These are phyloP conservation scores for Cucurbita argyrosperma DNA, from an alignment of 306 rosid species.

Conservation along the genomic window DNA sequence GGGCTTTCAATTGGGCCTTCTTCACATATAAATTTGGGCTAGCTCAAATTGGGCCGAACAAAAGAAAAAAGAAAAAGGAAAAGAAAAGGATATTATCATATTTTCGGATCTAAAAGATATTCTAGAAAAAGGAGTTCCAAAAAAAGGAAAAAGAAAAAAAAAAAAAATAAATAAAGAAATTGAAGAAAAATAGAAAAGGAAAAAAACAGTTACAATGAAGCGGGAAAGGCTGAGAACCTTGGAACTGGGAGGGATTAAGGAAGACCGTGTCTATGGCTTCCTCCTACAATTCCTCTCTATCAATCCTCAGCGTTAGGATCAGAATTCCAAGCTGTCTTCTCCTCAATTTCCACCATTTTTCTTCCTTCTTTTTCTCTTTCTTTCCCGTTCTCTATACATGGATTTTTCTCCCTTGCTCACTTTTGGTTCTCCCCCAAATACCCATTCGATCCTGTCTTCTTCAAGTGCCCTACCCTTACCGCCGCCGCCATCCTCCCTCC, in stretches of 20 bases:
- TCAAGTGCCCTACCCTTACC: slow-evolving; percentile 5
- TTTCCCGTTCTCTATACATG: slow-evolving; percentile 12
- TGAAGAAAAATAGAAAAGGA: too few relatives aligned
- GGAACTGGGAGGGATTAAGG: not conserved
- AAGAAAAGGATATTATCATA: too few relatives aligned
- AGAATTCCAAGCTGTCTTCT: slow-evolving; percentile 34
- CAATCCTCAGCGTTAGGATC: slow-evolving; percentile 26
- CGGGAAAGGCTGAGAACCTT: not conserved
- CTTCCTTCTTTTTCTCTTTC: not conserved
- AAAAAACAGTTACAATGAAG: not conserved
- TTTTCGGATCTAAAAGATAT: too few relatives aligned
- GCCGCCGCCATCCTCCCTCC: not conserved
- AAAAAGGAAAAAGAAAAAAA: not conserved
- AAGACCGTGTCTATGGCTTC: not conserved
- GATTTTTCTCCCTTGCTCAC: slow-evolving; percentile 10
- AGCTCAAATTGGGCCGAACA: too few relatives aligned
- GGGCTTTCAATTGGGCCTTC: too few relatives aligned
- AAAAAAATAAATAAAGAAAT: not conserved
- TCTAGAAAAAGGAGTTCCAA: too few relatives aligned
- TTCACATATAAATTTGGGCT: too few relatives aligned
- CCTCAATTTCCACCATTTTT: slow-evolving; percentile 16
- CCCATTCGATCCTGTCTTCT: slow-evolving; percentile 27
- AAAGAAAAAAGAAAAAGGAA: too few relatives aligned
- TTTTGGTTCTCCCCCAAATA: slow-evolving; percentile 19
- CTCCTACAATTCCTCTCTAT: slow-evolving; percentile 54